Base-by-base conservation (phyloP, 768 basidiomycete species). In the Amanita polypyramis region DNA sequence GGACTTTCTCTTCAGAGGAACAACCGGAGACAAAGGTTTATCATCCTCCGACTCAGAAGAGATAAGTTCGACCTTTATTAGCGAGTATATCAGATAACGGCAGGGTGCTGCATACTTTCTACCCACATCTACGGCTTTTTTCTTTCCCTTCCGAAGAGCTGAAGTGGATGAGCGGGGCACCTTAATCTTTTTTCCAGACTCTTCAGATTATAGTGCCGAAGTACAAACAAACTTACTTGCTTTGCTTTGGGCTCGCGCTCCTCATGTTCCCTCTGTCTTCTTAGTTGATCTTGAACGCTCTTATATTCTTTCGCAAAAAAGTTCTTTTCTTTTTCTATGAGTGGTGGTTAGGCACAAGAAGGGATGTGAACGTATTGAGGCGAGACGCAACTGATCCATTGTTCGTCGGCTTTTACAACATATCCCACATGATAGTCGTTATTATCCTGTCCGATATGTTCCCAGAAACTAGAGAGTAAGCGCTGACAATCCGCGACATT, bases 401-500 rank as follows among this genome's bases (percentile, higher is more conserved):
- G 59, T 9, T 65, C 54, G 0, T 58, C 56, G 12, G 82, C 74
- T n/a, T 56, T 34, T 10, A 72, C 58, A 11, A 61, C 62, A 38
- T 74, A 63, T 6, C 78, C 80, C 27, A 69, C 49, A 8, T 52
- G 37, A 60, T 82, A 82, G 55, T 82, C 79, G 0, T 69, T 42
- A 45, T 82, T 58, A 50, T 85, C 79, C 14, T 60, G 58, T 1
- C 82, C 82, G 15, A 85, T 54, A 44, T 81, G 70, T 4, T 61
- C 57, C 80, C 80, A 82, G 58, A 87, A 87, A 52, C 77, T 79
- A n/a, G 60, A 51, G 20, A 85, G 62, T 12, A 87, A 66, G 15
- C 78, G 71, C 12, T 72, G 61, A 56, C 85, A 87, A 21, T 70
- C 65, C 30, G 58, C 54, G 11, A 87, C 67, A 57, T 87, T 83